These are phyloP conservation scores for Polyporus tsugae DNA, from an alignment of 1,284 basidiomycete genomes.

Conservation along the genomic window DNA sequence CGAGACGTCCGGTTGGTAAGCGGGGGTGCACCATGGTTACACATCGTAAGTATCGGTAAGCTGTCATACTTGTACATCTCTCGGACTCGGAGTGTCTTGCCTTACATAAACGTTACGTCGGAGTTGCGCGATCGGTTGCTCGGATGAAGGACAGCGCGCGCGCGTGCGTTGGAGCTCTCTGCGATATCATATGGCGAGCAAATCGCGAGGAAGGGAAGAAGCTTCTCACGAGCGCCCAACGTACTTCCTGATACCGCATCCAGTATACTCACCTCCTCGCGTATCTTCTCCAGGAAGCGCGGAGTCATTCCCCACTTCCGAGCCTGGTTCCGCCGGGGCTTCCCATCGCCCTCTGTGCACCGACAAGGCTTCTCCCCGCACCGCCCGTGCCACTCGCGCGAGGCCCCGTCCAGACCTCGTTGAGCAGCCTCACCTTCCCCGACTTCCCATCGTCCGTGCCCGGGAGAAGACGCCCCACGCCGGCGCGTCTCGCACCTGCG, in stretches of 20 bases:
- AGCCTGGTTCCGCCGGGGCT: not conserved
- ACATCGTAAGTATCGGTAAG: not conserved
- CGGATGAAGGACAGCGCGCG: no score
- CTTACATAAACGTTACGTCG: not conserved
- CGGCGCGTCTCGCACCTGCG: not conserved
- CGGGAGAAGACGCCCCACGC: not conserved
- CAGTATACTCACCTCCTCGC: conserved; percentile 3
- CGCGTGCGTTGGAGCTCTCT: not conserved
- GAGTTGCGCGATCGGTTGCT: not conserved
- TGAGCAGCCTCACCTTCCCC: not conserved
- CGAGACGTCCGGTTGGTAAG: conserved; percentile 5
- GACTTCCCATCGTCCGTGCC: not conserved
- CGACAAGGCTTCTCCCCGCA: not conserved
- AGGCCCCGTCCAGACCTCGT: no score
- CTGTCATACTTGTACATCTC: not conserved
- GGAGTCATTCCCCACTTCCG: not conserved
- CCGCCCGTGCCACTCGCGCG: not conserved
- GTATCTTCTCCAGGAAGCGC: not conserved
- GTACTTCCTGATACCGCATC: not conserved
- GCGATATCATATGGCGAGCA: not conserved
- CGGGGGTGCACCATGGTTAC: not conserved
- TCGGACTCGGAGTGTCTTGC: not conserved
- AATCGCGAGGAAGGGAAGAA: not conserved
- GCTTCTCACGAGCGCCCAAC: not conserved
- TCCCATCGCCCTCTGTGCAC: not conserved